Evolutionary conservation across 352 stramenopile genomes (phyloP), one percentile per base, ranked within the genome.

Genomic region (Globisporangium orthogonon): DNA sequence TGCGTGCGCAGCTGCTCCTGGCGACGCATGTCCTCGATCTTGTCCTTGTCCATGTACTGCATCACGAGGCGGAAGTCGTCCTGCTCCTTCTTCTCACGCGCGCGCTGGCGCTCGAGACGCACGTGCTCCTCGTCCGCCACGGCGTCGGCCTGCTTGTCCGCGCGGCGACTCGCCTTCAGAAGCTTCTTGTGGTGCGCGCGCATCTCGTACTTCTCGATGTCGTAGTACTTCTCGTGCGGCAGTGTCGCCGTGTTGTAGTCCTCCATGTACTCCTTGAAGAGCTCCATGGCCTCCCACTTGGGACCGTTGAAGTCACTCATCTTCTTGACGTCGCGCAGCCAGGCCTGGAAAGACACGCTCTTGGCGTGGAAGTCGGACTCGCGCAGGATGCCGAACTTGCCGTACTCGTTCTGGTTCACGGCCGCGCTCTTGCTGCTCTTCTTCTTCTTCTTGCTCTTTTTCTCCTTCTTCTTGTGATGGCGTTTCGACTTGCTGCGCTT

Each of bases 201-300:
- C 85, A 98, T 95, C 81, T 99, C 96, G 90, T 97, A 99, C 63
- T 96, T 96, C 49, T 98, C 94, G 52, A 98, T 93, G 71, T 99
- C 86, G 65, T 98, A 98, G 78, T 98, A 99, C 63, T 98, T 98
- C 18, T 97, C 82, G 63, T 98, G 94, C 0, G 96, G 94, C 35
- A 98, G 63, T 11, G 96, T 98, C 40, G 90, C 95, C 35, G 96
- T 99, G 73, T 99, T 99, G 85, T 95, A 99, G 78, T 99, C 96
- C 73, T 98, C 96, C 67, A 96, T 95, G 78, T 98, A 97, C 69
- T 91, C 81, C 35, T 86, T 83, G 61, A 97, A 97, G 50, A 93
- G 71, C 67, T 97, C 83, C 81, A 94, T 93, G 23, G 83, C 78
- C 50, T 96, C 80, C 71, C 78, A 89, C 65, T 94, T 93, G 59